Evolutionary conservation across 192 early-diverging fungal species (phyloP), one percentile per base, ranked within the genome.

Genomic region (Entophlyctis helioformis): DNA sequence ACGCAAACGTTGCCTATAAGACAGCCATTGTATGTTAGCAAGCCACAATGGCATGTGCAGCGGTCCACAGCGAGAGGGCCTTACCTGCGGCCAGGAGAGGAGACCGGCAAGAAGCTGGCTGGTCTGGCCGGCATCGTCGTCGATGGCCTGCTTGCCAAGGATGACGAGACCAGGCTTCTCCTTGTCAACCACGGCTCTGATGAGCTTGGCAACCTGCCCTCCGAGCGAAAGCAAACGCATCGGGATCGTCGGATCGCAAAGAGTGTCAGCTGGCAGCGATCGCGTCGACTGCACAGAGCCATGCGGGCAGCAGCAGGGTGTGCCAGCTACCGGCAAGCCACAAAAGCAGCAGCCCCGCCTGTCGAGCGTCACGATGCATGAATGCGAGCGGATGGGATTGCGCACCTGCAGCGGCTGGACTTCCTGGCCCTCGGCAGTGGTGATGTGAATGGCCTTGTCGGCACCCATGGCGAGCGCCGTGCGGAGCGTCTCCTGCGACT

Each of bases 401-500:
- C 51, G 56, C 31, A 93, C 92, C 71, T 96, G 83, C 35, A 96
- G 72, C 25, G 71, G 69, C 11, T 62, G 68, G 4, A 64, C 71
- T 42, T 69, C 64, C 15, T 67, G 66, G 9, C 50, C 55, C 21
- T 84, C 83, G 46, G 74, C 70, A 2, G 79, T 80, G 54, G 95
- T 88, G 39, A 98, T 84, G 63, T 93, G 91, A 39, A 98, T 71
- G 19, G 89, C 92, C 46, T 78, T 69, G 70, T 98, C 95, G 46
- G 92, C 95, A 9, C 95, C 95, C 87, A 98, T 89, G 27, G 95
- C 95, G 51, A 98, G 71, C 39, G 95, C 95, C 12, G 95, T 96
- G 50, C 92, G 71, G 36, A 98, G 71, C 2, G 84, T 85, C 62
- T 98, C 95, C 60, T 86, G 83, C 1, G 82, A 36, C 76, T 96